phyloP scores from a whole-genome alignment of 2,329 filamentous ascomycete genomes.

The Colletotrichum tropicale region DNA sequence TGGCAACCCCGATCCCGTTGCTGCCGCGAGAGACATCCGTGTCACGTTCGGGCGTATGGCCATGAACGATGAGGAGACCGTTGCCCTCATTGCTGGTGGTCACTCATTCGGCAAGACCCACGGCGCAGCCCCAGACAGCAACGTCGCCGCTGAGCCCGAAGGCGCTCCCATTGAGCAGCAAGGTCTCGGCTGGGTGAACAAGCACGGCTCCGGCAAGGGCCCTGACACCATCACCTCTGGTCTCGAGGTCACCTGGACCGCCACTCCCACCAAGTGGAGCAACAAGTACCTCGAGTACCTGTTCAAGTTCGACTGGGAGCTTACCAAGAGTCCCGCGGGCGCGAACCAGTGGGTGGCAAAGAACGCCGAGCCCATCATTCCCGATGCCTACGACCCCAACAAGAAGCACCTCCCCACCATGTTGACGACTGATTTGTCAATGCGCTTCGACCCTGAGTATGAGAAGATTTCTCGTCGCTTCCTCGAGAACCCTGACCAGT shows the following conservation, averaged over 20 bases:
- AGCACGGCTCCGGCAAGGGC: slow-evolving; percentile 68
- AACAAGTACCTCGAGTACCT: slow-evolving; percentile 77
- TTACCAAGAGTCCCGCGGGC: slow-evolving; percentile 75
- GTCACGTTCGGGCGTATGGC: slow-evolving; percentile 81
- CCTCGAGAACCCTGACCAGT: slow-evolving; percentile 70
- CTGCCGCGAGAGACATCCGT: slow-evolving; percentile 74
- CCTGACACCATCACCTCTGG: slow-evolving; percentile 76
- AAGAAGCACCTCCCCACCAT: slow-evolving; percentile 78
- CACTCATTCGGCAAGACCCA: slow-evolving; percentile 87
- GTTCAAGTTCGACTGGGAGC: slow-evolving; percentile 80
- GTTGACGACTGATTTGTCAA: slow-evolving; percentile 76
- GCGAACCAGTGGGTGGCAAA: slow-evolving; percentile 81
- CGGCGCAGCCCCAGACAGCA: slow-evolving; percentile 65
- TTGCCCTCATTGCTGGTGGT: slow-evolving; percentile 78
- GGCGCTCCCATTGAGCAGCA: slow-evolving; percentile 67
- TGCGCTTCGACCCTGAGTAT: slow-evolving; percentile 74
- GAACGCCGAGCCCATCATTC: slow-evolving; percentile 69
- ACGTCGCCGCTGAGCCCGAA: slow-evolving; percentile 71
- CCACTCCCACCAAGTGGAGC: slow-evolving; percentile 76
- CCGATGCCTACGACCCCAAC: slow-evolving; percentile 70
- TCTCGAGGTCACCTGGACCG: slow-evolving; percentile 81
- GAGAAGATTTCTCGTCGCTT: slow-evolving; percentile 79
- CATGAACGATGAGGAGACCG: slow-evolving; percentile 84
- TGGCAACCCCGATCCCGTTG: slow-evolving; percentile 72
- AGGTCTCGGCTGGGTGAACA: slow-evolving; percentile 76